Conservation (phyloP, 176 grass and related monocot species). For the Musa itinerans region DNA sequence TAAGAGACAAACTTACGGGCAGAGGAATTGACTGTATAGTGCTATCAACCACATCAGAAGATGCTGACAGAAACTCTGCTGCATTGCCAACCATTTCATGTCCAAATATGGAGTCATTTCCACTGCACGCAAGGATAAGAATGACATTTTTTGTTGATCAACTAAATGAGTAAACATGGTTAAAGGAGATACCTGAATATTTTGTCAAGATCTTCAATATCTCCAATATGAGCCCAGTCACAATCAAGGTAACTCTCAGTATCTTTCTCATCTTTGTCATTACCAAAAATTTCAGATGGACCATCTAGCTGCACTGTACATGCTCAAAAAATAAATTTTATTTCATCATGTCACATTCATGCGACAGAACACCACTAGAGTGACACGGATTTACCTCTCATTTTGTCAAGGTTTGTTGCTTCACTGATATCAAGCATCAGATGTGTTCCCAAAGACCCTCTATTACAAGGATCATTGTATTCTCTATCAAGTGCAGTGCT, state of each 20-base stretch:
- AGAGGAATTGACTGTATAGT: slow-evolving; percentile 46
- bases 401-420: slow-evolving; percentile 41
- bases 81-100: slow-evolving; percentile 54
- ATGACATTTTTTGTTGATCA: neutral
- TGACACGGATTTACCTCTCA: slow-evolving; percentile 33
- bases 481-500: slow-evolving; percentile 45
- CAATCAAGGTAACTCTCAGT: slow-evolving; percentile 1
- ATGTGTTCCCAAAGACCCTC: slow-evolving; percentile 34
- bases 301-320: slow-evolving; percentile 5
- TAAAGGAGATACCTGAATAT: slow-evolving; percentile 63
- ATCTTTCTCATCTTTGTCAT: slow-evolving; percentile 11
- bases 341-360: neutral
- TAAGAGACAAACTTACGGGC: slow-evolving; percentile 37
- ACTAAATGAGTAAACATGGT: neutral
- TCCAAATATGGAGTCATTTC: slow-evolving; percentile 59
- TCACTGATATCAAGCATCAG: slow-evolving; percentile 64
- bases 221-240: slow-evolving; percentile 30
- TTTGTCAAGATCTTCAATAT: slow-evolving; percentile 80
- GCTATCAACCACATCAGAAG: slow-evolving; percentile 54
- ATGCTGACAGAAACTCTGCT: slow-evolving; percentile 51
- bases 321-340: neutral
- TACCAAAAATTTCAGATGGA: slow-evolving; percentile 10
- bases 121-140: slow-evolving; percentile 35
- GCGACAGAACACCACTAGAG: slow-evolving; percentile 3
- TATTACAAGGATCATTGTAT: slow-evolving; percentile 37